phyloP scores from a whole-genome alignment of 371 early-diverging fungal genomes.

The Mucor lusitanicus region DNA sequence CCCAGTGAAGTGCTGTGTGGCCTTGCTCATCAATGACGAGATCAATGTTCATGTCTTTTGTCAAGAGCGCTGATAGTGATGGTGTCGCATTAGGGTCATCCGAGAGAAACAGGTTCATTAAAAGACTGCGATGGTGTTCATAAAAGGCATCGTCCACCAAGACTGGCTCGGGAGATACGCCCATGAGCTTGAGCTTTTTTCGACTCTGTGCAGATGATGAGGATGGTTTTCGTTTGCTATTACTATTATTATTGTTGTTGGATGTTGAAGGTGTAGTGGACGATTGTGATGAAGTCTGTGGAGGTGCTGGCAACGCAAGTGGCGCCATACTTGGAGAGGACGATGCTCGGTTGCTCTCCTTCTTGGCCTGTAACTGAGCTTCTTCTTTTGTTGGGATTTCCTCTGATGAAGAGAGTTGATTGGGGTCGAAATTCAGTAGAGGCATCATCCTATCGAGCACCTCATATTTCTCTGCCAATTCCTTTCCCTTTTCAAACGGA shows the following conservation, averaged over 20 bases:
- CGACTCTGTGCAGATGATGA: not conserved
- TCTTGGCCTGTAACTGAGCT: conserved; percentile 15
- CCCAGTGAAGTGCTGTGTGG: conserved; percentile 86
- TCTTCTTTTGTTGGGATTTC: conserved; percentile 44
- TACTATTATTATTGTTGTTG: not conserved
- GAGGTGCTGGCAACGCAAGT: not conserved
- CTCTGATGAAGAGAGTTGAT: conserved; percentile 12
- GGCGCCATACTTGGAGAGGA: not conserved
- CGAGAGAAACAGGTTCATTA: conserved; percentile 76
- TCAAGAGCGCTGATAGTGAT: conserved; percentile 44
- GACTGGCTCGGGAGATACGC: not conserved
- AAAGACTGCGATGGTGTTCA: conserved; percentile 62
- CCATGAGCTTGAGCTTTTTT: conserved; percentile 1
- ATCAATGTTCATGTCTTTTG: conserved; percentile 67
- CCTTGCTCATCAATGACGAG: conserved; percentile 82
- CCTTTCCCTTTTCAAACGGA: conserved; percentile 74
- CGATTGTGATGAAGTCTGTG: conserved; percentile 1
- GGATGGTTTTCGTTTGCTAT: not conserved
- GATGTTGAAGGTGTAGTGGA: not conserved
- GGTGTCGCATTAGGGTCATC: conserved; percentile 60
- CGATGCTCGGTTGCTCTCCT: not conserved
- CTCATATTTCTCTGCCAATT: conserved; percentile 72
- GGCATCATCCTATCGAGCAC: conserved; percentile 65
- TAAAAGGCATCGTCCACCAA: conserved; percentile 18
- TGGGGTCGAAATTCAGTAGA: conserved; percentile 69